A percentile compares a stretch with the other conserved stretches of the same genome.
phyloP scores from a whole-genome alignment of 2,329 filamentous ascomycete genomes.

The Monosporascus sp. region DNA sequence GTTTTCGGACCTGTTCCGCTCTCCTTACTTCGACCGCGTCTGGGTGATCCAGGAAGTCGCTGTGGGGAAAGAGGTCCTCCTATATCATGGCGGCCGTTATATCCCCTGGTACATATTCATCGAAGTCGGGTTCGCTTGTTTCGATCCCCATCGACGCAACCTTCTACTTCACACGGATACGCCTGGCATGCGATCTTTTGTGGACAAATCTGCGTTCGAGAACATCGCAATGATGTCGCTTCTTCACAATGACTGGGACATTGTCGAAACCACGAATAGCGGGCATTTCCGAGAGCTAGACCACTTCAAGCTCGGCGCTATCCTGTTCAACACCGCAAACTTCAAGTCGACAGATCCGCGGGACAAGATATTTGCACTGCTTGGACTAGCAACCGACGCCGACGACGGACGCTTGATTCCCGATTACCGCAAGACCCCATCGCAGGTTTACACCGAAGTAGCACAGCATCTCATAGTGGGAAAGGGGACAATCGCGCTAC shows the following conservation, averaged over 20 bases:
- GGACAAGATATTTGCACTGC: slow-evolving; percentile 6
- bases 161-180: slow-evolving; percentile 1
- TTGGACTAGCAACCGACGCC: slow-evolving; percentile 3
- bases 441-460: slow-evolving; percentile 6
- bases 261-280: background rate
- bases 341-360: slow-evolving; percentile 7
- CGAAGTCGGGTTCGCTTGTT: too few relatives aligned
- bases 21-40: slow-evolving; percentile 9
- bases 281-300: too few relatives aligned
- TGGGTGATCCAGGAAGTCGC: slow-evolving; percentile 12
- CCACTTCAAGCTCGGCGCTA: background rate
- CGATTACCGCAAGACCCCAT: slow-evolving; percentile 5
- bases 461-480: background rate
- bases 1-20: slow-evolving; percentile 4
- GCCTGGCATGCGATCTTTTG: slow-evolving; percentile 1
- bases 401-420: background rate
- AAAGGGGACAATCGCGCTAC: background rate
- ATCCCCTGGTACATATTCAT: slow-evolving; percentile 3
- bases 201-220: slow-evolving; percentile 1
- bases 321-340: slow-evolving; percentile 6
- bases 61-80: slow-evolving; percentile 1
- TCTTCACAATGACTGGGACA: background rate
- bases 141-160: slow-evolving; percentile 1
- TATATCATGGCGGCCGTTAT: slow-evolving; percentile 9
- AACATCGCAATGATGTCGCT: slow-evolving; percentile 5